Conservation (phyloP, 2,329 filamentous ascomycete genomes). For the Emmonsia crescens region DNA sequence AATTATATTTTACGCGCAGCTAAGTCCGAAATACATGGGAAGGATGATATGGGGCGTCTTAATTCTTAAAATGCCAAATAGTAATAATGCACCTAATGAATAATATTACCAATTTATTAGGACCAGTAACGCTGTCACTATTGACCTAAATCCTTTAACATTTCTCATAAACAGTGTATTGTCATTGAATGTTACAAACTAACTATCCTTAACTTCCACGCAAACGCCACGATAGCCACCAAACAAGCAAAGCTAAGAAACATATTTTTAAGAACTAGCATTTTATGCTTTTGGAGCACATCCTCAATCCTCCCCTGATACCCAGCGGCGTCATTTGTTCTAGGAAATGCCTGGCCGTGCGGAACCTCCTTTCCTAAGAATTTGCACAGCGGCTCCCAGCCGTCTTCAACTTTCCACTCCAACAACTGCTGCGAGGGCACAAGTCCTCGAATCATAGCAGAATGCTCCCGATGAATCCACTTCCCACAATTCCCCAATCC, state of each 20-base stretch:
- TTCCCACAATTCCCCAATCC: neutral
- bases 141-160: neutral
- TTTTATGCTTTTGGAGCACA: neutral
- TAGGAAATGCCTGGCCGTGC: slow-evolving; percentile 23
- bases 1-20: neutral
- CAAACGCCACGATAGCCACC: neutral
- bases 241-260: neutral
- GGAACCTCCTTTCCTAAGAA: slow-evolving; percentile 31
- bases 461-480: slow-evolving; percentile 14
- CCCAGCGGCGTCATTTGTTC: slow-evolving; percentile 15
- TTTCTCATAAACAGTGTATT: neutral
- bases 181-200: neutral
- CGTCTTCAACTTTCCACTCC: slow-evolving; percentile 26
- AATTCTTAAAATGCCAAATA: neutral
- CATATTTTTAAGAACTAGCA: neutral
- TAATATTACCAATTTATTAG: neutral
- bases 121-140: neutral
- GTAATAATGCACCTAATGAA: neutral
- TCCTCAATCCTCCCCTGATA: neutral
- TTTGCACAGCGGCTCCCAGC: slow-evolving; percentile 36
- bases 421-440: slow-evolving; percentile 17
- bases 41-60: neutral
- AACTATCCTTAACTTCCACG: neutral
- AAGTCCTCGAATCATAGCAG: slow-evolving; percentile 13
- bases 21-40: neutral